Conservation (phyloP, 2,329 filamentous ascomycete genomes). For the Hypoxylon sp. region DNA sequence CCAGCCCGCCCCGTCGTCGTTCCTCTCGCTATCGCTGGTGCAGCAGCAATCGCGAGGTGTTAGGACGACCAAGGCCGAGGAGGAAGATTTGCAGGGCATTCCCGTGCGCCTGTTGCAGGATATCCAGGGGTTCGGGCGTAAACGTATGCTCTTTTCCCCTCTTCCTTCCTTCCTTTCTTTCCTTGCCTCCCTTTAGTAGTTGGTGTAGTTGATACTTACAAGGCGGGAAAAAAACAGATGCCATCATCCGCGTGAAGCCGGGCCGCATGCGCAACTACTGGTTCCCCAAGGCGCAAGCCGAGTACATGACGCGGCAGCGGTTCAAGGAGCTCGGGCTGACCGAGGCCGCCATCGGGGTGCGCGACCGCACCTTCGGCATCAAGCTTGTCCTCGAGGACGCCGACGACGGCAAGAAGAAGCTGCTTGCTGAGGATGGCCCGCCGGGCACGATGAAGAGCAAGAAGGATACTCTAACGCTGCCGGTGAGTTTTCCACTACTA, state of each 20-base stretch:
- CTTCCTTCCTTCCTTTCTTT: background rate
- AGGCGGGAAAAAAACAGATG: constrained; percentile 44
- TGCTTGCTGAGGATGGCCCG: constrained; percentile 13
- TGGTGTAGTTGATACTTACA: background rate
- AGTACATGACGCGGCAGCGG: constrained; percentile 55
- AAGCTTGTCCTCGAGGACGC: constrained; percentile 38
- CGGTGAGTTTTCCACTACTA: constrained; percentile 40
- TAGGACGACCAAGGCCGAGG: constrained; percentile 56
- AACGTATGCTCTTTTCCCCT: constrained; percentile 49
- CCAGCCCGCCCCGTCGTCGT: constrained; percentile 44
- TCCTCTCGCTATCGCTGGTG: constrained; percentile 43
- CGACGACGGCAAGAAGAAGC: constrained; percentile 20
- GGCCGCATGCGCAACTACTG: constrained; percentile 56
- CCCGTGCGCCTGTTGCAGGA: constrained; percentile 61
- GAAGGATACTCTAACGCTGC: constrained; percentile 48
- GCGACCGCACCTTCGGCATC: constrained; percentile 54
- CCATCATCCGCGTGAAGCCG: constrained; percentile 56
- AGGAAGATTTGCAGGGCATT: constrained; percentile 59
- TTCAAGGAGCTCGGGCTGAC: constrained; percentile 54
- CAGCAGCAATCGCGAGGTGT: constrained; percentile 54
- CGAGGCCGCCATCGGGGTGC: constrained; percentile 53
- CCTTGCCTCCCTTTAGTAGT: background rate
- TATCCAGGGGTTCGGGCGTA: constrained; percentile 59
- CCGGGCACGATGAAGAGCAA: constrained; percentile 40
- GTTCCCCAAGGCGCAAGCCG: constrained; percentile 54